Percentiles rank a stretch among this genome's conserved stretches.
Conservation (phyloP, 1,139 yeast species). For the Scheffersomyces stambukii region DNA sequence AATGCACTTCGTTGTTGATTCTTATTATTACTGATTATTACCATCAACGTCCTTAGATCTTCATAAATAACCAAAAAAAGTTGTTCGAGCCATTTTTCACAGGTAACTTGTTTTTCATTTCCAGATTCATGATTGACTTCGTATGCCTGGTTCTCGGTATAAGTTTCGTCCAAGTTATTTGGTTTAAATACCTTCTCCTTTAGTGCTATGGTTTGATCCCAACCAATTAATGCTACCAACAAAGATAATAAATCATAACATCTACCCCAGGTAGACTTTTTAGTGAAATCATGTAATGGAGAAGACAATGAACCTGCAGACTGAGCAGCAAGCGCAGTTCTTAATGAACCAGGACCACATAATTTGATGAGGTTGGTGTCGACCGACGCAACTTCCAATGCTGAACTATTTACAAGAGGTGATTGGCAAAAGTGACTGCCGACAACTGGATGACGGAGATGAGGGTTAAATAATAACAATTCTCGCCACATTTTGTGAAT, state of each 20-base stretch:
- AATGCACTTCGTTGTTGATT: conserved; percentile 37
- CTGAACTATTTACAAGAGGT: conserved; percentile 30
- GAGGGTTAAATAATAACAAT: conserved; percentile 25
- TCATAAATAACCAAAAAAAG: conserved; percentile 34
- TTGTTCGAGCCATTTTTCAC: conserved; percentile 41
- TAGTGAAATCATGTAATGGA: conserved; percentile 31
- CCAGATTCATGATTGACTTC: conserved; percentile 17
- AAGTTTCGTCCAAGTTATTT: neutral
- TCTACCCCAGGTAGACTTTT: conserved; percentile 42
- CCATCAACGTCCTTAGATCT: conserved; percentile 31
- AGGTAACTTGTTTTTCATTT: conserved; percentile 12
- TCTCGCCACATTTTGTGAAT: conserved; percentile 32
- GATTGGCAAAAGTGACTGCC: conserved; percentile 36
- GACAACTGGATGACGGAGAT: conserved; percentile 31
- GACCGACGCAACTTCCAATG: conserved; percentile 35
- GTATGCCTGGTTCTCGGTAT: conserved; percentile 8
- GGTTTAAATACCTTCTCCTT: conserved; percentile 7
- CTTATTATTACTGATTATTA: conserved; percentile 19
- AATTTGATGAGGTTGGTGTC: conserved; percentile 28
- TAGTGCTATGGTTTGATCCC: conserved; percentile 25
- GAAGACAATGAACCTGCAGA: conserved; percentile 25
- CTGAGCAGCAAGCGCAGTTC: conserved; percentile 27
- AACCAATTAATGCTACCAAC: conserved; percentile 36
- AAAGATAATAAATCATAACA: conserved; percentile 37
- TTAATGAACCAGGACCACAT: conserved; percentile 24